Percentiles rank a stretch among this genome's conserved stretches.
These are phyloP conservation scores for Populus davidiana DNA, from an alignment of 345 rosid genomes.

Conservation along the genomic window DNA sequence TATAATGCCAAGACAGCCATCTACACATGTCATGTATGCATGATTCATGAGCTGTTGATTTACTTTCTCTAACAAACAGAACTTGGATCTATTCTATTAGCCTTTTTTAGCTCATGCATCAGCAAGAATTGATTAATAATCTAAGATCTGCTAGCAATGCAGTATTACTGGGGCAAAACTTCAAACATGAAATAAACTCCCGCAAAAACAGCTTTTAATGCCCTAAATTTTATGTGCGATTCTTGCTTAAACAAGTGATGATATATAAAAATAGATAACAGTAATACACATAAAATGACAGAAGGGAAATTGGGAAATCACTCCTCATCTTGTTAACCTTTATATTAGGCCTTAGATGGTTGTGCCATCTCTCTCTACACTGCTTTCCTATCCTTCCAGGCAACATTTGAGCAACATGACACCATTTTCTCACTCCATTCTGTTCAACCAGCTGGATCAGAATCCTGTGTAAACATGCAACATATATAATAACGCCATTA, in stretches of 20 bases:
- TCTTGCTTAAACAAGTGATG: background rate
- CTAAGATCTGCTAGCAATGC: background rate
- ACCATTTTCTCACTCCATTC: constrained; percentile 77
- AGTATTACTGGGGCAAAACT: background rate
- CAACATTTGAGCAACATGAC: constrained; percentile 72
- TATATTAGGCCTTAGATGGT: constrained; percentile 85
- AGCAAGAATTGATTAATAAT: background rate
- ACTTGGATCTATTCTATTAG: constrained; percentile 2
- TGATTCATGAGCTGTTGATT: background rate
- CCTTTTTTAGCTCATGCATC: background rate
- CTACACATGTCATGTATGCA: constrained; percentile 2
- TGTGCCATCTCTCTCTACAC: constrained; percentile 97
- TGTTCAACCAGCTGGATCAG: constrained; percentile 61
- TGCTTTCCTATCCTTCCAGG: constrained; percentile 92
- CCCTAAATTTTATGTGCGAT: background rate
- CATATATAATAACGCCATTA: background rate
- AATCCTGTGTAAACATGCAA: constrained; percentile 30
- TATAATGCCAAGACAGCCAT: background rate
- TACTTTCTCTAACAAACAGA: constrained; percentile 9
- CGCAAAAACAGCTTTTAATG: background rate
- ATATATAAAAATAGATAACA: background rate
- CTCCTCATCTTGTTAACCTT: constrained; percentile 41
- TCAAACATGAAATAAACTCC: constrained; percentile 8
- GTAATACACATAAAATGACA: background rate
- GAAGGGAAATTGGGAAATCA: background rate